Base-by-base conservation (phyloP, 2,329 filamentous ascomycete species). In the Fusarium succisae region DNA sequence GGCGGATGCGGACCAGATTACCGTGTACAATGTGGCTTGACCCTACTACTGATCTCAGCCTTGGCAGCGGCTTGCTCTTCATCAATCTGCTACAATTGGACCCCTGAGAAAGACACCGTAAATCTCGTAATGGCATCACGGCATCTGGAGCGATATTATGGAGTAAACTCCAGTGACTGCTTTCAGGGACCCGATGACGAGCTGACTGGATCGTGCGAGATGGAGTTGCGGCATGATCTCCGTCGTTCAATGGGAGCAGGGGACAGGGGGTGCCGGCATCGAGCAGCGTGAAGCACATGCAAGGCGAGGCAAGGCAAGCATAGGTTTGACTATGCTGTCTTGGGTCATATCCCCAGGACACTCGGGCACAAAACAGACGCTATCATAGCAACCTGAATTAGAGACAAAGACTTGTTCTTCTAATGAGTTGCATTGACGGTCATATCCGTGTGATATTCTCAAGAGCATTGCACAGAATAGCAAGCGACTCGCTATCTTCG, bases 151-250 rank as follows among this genome's bases (percentile, higher is more conserved):
- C 48, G 44, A 38, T 18, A 38, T 51, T 54, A 39, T 18, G 28
- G 35, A 53, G 47, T 13, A 58, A 39, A 58, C 51, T 48, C 41
- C 8, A 67, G 62, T 57, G 41, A 65, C 64, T 63, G 44, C 57
- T 69, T 58, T 43, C 58, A 50, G 60, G 65, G 72, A 54, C 53
- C 44, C 28, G 61, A 76, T 76, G 70, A 63, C 73, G 73, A 74
- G 70, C 63, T 74, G 54, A 45, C 43, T 22, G 43, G 56, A 66
- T 74, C 58, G 51, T 38, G 51, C 28, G 57, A 55, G 51, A 58
- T 68, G 61, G 70, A 63, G 63, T 43, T 24, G 47, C 57, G 66
- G 69, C 66, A 65, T 70, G 67, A 69, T 76, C 64, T 69, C 66
- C 70, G 54, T 44, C 43, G 38, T 50, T 63, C 48, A 63, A 39